Base-by-base conservation (phyloP, 2,329 filamentous ascomycete species). In the Ceratocystis destructans region DNA sequence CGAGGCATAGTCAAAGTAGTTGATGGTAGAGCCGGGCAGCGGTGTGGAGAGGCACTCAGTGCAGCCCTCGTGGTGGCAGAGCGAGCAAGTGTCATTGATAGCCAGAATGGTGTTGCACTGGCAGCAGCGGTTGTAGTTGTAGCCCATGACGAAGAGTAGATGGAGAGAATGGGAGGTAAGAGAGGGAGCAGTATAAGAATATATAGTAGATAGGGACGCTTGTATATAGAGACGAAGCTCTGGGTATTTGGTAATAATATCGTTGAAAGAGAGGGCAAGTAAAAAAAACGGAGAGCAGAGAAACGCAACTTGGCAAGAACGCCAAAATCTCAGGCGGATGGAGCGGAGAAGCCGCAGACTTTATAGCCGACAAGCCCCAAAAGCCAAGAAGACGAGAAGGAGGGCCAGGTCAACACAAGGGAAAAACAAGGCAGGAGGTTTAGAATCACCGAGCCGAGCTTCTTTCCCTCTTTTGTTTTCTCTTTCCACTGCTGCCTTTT, bases 51-150 rank as follows among this genome's bases (percentile, higher is more conserved):
- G 72, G 73, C 80, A 82, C 67, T 77, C 73, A 68, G 70, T 72
- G 78, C 80, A 82, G 71, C 81, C 77, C 70, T 75, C 73, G 75
- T 82, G 80, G 64, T 76, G 75, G 72, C 80, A 82, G 71, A 76
- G 75, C 68, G 74, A 76, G 77, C 80, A 82, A 64, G 76, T 78
- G 72, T 75, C 80, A 78, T 79, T 82, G 75, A 82, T 82, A 76
- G 82, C 80, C 70, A 82, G 80, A 75, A 82, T 79, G 74, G 77
- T 74, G 70, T 78, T 78, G 75, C 80, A 82, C 71, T 80, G 74
- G 77, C 80, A 82, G 78, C 80, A 82, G 75, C 80, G 80, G 70
- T 79, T 77, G 70, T 77, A 79, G 71, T 76, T 74, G 72, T 46
- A 55, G 20, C 61, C 61, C 67, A 68, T 66, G 57, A 15, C 66